Evolutionary conservation across 2,329 filamentous ascomycete genomes (phyloP), one percentile per base, ranked within the genome.

Genomic region (Aspergillus brasiliensis): DNA sequence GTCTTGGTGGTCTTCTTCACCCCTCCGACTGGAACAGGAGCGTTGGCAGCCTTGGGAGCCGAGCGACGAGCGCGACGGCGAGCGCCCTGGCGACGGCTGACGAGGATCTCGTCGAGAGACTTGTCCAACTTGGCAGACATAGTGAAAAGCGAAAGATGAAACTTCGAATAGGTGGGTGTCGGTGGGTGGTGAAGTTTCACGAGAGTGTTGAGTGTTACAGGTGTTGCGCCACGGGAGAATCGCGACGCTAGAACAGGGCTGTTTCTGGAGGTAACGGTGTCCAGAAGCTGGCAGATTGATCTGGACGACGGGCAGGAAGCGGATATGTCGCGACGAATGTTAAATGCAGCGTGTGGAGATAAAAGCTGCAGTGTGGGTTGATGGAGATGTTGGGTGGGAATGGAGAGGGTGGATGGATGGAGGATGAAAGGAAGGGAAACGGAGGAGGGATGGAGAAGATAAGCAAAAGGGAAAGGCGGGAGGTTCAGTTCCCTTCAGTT

Each of bases 81-180:
- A 79, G 82, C 74, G 76, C 82, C 76, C 75, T 80, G 76, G 80
- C 85, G 80, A 78, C 84, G 88, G 74, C 88, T 90, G 77, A 90
- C 91, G 83, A 97, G 88, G 80, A 99, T 97, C 82, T 97, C 92
- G 78, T 98, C 95, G 69, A 99, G 91, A 82, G 92, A 93, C 83
- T 96, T 89, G 79, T 97, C 92, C 75, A 99, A 90, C 83, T 97
- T 97, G 83, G 87, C 89, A 83, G 92, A 91, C 92, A 97, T 96
- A 69, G 71, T 89, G 65, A 59, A 59, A 55, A 61, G 38, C 46
- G 46, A 48, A 10, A 23, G 8, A 46, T 40, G 44, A 46, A 58
- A 63, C 15, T 21, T 15, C 59, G 42, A 53, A 47, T 56, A 23
- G 44, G 17, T 15, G 31, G 38, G 55, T 37, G 8, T 57, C 31